Percentiles rank a stretch among this genome's conserved stretches.
These are phyloP conservation scores for Paspalum vaginatum DNA, from an alignment of 176 grass and related monocot species.

Conservation along the genomic window DNA sequence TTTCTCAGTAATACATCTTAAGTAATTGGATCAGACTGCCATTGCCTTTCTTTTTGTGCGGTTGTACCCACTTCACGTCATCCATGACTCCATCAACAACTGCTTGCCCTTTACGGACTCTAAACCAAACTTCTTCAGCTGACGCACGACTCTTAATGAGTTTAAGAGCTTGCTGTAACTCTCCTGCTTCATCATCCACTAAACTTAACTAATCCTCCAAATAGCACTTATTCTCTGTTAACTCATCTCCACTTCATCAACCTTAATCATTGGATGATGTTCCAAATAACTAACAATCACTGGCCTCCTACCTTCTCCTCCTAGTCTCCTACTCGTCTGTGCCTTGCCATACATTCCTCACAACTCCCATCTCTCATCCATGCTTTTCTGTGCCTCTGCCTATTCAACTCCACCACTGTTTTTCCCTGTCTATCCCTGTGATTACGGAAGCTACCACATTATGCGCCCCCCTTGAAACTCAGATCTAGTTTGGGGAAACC, in stretches of 20 bases:
- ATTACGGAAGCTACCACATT: background rate
- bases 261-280: background rate
- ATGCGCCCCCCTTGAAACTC: background rate
- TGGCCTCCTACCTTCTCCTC: background rate
- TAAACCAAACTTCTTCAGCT: slow-evolving; percentile 5
- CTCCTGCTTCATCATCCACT: background rate
- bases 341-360: background rate
- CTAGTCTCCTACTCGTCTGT: background rate
- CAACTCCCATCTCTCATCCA: background rate
- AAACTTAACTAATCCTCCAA: slow-evolving; percentile 18
- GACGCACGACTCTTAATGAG: background rate
- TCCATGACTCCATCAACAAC: background rate
- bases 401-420: background rate
- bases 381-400: background rate
- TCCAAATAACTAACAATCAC: no score
- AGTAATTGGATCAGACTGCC: background rate
- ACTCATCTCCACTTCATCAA: background rate
- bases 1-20: background rate
- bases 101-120: background rate
- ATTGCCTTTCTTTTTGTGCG: background rate
- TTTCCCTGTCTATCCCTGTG: background rate
- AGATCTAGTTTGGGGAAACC: background rate
- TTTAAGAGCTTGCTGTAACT: background rate
- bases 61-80: background rate
- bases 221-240: background rate